Base-by-base conservation (phyloP, 345 rosid species). In the Lepidium didymum region DNA sequence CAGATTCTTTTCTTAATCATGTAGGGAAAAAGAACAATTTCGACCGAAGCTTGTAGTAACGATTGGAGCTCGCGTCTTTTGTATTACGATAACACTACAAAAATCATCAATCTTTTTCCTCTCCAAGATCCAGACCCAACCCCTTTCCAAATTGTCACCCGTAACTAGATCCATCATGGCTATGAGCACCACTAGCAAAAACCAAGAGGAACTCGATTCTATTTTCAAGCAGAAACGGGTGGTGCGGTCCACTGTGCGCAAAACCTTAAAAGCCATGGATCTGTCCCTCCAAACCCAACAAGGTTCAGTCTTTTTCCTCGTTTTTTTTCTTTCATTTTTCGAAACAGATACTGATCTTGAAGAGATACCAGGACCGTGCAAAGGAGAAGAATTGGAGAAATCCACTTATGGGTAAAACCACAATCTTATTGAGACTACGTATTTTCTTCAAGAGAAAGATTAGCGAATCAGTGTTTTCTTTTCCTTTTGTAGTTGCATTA, bases 251-350 rank as follows among this genome's bases (percentile, higher is more conserved):
- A 74, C 76, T 64, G 87, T 89, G 67, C 87, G 96, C 33, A 82
- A 81, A 84, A 45, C 82, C 76, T 86, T 94, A 79, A 89, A 71
- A 78, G 80, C 84, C 62, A 89, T 87, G 91, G 89, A 89, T 56
- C 88, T 90, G n/a, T 64, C 89, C 23, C 86, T 84, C 56, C 83
- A 82, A 78, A 80, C 87, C 58, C 82, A 82, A 42, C 88, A 91
- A 85, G 96, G 95, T 38, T 61, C 44, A 9, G n/a, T 27, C 42
- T 18, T 47, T 44, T 43, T 2, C 2, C 0, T 8, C 0, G 2
- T 21, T 49, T 10, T 36, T 1, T 8, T 51, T 10, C 6, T 14
- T 46, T 9, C 8, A 11, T 7, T 29, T 18, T n/a, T 46, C 16
- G 10, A 4, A 37, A 36, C 53, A 62, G 6, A 10, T 31, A 3